Evolutionary conservation across 352 stramenopile species (phyloP).

Genomic region (Pilasporangium apinafurcum): DNA sequence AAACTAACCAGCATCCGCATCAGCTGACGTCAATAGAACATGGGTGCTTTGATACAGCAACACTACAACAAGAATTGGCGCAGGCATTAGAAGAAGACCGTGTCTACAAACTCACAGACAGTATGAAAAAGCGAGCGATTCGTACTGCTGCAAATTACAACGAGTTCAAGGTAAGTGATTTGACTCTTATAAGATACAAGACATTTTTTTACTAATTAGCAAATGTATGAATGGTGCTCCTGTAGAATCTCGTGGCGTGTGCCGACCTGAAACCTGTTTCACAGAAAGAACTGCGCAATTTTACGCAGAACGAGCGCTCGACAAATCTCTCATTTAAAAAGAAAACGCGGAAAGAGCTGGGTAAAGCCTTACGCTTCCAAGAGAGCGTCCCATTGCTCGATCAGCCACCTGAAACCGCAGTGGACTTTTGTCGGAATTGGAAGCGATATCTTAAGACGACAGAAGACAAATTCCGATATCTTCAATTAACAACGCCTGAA

Average conservation of each 20-base stretch:
- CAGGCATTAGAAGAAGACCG: constrained; percentile 75
- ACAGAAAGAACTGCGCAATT: constrained; percentile 58
- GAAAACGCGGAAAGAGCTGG: constrained; percentile 19
- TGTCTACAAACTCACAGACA: constrained; percentile 80
- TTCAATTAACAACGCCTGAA: constrained; percentile 42
- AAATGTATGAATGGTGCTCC: not conserved
- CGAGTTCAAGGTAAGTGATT: constrained; percentile 64
- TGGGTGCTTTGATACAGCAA: constrained; percentile 63
- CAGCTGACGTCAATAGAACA: constrained; percentile 75
- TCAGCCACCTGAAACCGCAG: constrained; percentile 25
- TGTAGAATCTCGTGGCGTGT: constrained; percentile 78
- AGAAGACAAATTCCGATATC: constrained; percentile 59
- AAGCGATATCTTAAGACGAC: constrained; percentile 47
- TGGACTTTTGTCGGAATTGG: constrained; percentile 73
- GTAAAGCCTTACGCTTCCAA: constrained; percentile 16
- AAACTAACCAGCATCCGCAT: too few species aligned
- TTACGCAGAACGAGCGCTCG: constrained; percentile 34
- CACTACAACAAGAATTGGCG: constrained; percentile 64
- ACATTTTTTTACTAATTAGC: not conserved
- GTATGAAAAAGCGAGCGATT: constrained; percentile 86
- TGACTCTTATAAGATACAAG: not conserved
- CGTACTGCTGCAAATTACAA: constrained; percentile 80
- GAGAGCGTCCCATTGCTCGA: constrained; percentile 12
- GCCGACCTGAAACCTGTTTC: constrained; percentile 78
- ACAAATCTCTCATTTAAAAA: constrained; percentile 70